Percentiles rank a stretch among this genome's conserved stretches.
phyloP scores from a whole-genome alignment of 2,329 filamentous ascomycete species.

The Zalaria obscura region DNA sequence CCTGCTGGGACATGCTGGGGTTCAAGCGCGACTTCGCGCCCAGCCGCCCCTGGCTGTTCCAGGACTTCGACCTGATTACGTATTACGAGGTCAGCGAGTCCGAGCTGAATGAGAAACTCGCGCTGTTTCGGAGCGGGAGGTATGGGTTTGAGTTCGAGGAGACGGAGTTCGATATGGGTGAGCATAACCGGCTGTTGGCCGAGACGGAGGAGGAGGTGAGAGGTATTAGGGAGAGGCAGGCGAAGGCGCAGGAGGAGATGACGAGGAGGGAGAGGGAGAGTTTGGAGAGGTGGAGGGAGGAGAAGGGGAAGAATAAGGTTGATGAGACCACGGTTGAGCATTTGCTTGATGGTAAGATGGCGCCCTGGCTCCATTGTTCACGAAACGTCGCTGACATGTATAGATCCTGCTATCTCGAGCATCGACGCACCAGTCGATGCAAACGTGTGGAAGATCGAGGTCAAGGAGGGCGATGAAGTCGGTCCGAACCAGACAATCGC shows the following conservation, averaged over 20 bases:
- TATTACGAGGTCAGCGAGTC: constrained; percentile 39
- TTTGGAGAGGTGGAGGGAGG: constrained; percentile 26
- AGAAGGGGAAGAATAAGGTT: constrained; percentile 28
- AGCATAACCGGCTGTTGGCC: constrained; percentile 35
- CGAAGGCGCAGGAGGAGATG: constrained; percentile 33
- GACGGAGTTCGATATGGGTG: constrained; percentile 39
- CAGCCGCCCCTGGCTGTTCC: constrained; percentile 38
- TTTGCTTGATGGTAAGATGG: constrained; percentile 28
- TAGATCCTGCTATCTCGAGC: constrained; percentile 20
- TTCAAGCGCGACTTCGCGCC: constrained; percentile 35
- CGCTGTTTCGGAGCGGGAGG: constrained; percentile 33
- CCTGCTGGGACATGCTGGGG: constrained; percentile 39
- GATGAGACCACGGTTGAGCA: constrained; percentile 35
- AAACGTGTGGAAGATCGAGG: constrained; percentile 31
- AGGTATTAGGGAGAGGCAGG: constrained; percentile 30
- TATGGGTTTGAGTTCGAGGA: constrained; percentile 39
- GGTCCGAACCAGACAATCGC: constrained; percentile 20
- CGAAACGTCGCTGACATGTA: background rate
- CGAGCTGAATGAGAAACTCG: constrained; percentile 35
- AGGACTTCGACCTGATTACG: constrained; percentile 42
- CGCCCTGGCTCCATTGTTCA: background rate
- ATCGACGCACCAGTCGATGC: constrained; percentile 30
- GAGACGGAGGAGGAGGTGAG: constrained; percentile 34
- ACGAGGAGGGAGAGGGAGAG: constrained; percentile 32
- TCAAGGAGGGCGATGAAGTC: constrained; percentile 22